A percentile compares a stretch with the other conserved stretches of the same genome.
Evolutionary conservation across 2,329 filamentous ascomycete species (phyloP).

Genomic region (Cercospora beticola): DNA sequence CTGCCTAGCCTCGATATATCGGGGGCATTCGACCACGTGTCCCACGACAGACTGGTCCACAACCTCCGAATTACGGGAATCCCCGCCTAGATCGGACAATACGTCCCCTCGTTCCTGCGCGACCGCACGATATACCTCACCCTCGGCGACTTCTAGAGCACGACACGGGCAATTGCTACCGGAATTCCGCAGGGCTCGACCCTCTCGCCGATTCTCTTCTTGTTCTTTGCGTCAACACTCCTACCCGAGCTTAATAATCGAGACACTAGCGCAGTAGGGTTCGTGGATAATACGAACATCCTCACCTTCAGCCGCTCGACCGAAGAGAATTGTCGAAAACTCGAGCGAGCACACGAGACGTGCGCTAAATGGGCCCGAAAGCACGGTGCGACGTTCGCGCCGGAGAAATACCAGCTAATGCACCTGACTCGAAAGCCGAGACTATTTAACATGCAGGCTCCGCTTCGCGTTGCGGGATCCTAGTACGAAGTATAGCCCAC

Average conservation of each 20-base stretch:
- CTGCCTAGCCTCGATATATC: conserved; percentile 38
- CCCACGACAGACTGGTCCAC: conserved; percentile 38
- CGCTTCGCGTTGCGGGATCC: background rate
- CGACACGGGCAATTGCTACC: background rate
- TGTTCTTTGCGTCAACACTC: background rate
- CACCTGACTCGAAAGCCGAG: conserved; percentile 1
- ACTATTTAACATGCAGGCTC: conserved; percentile 9
- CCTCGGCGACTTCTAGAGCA: background rate
- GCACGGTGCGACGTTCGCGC: conserved; percentile 9
- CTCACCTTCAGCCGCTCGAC: conserved; percentile 8
- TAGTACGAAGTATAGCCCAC: background rate
- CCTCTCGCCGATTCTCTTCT: background rate
- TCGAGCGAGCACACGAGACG: conserved; percentile 8
- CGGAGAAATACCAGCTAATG: conserved; percentile 15
- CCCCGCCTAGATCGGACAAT: background rate
- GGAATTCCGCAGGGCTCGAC: background rate
- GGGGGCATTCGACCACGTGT: conserved; percentile 39
- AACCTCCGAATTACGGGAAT: conserved; percentile 30
- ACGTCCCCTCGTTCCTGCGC: background rate
- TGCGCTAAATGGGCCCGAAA: conserved; percentile 4
- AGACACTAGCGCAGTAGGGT: conserved; percentile 4
- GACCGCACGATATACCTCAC: background rate
- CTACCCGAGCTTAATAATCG: background rate
- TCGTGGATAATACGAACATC: conserved; percentile 14
- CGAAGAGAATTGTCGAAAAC: conserved; percentile 5